Conservation (phyloP, 2,329 filamentous ascomycete genomes). For the Phoma sp. region DNA sequence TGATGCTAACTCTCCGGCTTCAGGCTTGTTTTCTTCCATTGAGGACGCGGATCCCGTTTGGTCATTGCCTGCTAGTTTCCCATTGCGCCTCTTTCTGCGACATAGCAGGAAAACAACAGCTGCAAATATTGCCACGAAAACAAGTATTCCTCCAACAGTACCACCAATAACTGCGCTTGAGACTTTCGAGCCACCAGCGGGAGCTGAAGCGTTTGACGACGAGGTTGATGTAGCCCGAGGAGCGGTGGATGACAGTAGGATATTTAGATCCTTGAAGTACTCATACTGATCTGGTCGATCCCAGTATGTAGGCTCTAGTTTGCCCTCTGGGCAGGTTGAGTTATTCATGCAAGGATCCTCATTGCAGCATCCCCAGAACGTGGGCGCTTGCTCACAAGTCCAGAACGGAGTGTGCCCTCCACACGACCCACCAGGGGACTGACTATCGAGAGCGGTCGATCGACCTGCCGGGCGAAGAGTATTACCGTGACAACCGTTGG, state of each 20-base stretch:
- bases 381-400: slow-evolving; percentile 39
- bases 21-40: slow-evolving; percentile 5
- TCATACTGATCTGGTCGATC: slow-evolving; percentile 22
- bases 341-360: slow-evolving; percentile 43
- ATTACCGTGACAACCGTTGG: slow-evolving; percentile 40
- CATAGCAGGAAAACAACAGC: slow-evolving; percentile 9
- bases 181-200: background rate
- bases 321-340: slow-evolving; percentile 30
- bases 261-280: slow-evolving; percentile 22
- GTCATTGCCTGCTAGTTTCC: background rate
- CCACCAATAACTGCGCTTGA: slow-evolving; percentile 8
- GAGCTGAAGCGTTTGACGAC: background rate
- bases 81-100: background rate
- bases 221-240: slow-evolving; percentile 2
- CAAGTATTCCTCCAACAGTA: slow-evolving; percentile 8
- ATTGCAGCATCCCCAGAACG: slow-evolving; percentile 48
- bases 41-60: background rate
- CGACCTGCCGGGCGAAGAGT: slow-evolving; percentile 41
- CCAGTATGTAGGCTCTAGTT: slow-evolving; percentile 31
- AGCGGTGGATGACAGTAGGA: slow-evolving; percentile 10
- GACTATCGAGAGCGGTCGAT: slow-evolving; percentile 33
- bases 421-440: slow-evolving; percentile 41
- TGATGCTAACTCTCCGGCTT: background rate
- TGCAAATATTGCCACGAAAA: background rate
- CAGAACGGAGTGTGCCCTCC: slow-evolving; percentile 36